phyloP scores from a whole-genome alignment of 768 basidiomycete genomes.

The Pilatotrama ljubarskyi region DNA sequence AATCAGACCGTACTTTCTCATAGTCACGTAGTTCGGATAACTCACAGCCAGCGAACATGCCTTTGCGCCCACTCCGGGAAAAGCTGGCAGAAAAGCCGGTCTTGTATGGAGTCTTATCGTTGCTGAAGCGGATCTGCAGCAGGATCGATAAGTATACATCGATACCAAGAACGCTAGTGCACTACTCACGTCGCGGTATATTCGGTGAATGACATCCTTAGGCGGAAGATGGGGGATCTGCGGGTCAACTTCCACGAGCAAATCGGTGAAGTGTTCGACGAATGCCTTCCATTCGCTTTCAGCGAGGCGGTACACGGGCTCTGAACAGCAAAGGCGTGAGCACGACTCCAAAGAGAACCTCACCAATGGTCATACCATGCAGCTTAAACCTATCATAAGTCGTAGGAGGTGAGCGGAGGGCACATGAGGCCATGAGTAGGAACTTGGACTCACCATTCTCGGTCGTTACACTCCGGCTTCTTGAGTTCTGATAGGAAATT shows the following conservation, averaged over 20 bases:
- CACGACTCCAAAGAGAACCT: not conserved
- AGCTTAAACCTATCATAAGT: slow-evolving; percentile 10
- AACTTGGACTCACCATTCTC: slow-evolving; percentile 61
- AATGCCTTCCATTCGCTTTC: slow-evolving; percentile 92
- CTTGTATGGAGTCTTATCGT: slow-evolving; percentile 97
- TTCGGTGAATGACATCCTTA: slow-evolving; percentile 89
- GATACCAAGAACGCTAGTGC: not conserved
- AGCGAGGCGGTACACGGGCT: slow-evolving; percentile 76
- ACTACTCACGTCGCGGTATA: slow-evolving; percentile 80
- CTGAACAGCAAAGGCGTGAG: slow-evolving; percentile 35
- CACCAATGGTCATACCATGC: not conserved
- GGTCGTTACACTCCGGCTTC: slow-evolving; percentile 79
- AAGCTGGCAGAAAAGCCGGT: slow-evolving; percentile 76
- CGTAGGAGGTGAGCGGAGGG: too few species aligned
- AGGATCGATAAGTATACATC: not conserved
- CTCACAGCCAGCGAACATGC: slow-evolving; percentile 85
- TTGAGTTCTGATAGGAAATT: slow-evolving; percentile 71
- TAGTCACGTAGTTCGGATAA: slow-evolving; percentile 7
- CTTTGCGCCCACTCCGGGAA: slow-evolving; percentile 87
- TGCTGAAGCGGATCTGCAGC: slow-evolving; percentile 79
- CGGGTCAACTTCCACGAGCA: slow-evolving; percentile 70
- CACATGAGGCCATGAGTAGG: not conserved
- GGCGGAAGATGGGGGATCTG: slow-evolving; percentile 87
- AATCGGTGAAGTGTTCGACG: slow-evolving; percentile 65
- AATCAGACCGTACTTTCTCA: not conserved